Base-by-base conservation (phyloP, 2,329 filamentous ascomycete genomes). In the Alternaria novae-zelandiae region DNA sequence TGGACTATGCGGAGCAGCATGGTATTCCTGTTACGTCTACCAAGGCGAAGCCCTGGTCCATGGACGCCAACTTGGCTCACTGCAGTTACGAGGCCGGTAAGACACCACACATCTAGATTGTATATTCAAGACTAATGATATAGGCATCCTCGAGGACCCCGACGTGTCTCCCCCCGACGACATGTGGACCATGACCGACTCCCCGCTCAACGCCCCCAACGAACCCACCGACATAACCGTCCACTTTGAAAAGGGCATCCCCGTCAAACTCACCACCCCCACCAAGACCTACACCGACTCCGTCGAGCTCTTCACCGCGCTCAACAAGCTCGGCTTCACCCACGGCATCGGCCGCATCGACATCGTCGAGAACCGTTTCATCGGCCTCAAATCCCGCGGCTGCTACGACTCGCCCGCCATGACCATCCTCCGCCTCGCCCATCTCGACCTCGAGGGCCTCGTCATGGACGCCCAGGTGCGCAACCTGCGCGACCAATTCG, bases 331-430 rank as follows among this genome's bases (percentile, higher is more conserved):
- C 68, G 92, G 88, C 68, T 86, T 88, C 78, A 86, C 84, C 68
- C 84, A 93, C 82, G 92, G 92, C 78, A 87, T 95, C 70, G 92
- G 92, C 74, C 86, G 92, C 74, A 90, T 95, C 70, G 92, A 95
- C 80, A 95, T 95, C 76, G 91, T 94, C 65, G 91, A 93, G 79
- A 91, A 92, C 83, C 87, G 92, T 57, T 92, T 91, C 84, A 91
- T 92, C 76, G 92, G 91, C 67, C 85, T 94, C 73, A 94, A 94
- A 85, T 90, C 87, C 70, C 88, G 92, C 74, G 92, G 92, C 73
- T 94, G 91, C 76, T 94, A 94, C 84, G 92, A 94, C 66, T 82
- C 81, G 45, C 80, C 75, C 50, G 78, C 76, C 71, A 79, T 81
- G 74, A 81, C 78, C 28, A 78, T 81, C 65, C 85, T 88, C 46